phyloP scores from a whole-genome alignment of 768 basidiomycete species.

The Cubamyces sp. region DNA sequence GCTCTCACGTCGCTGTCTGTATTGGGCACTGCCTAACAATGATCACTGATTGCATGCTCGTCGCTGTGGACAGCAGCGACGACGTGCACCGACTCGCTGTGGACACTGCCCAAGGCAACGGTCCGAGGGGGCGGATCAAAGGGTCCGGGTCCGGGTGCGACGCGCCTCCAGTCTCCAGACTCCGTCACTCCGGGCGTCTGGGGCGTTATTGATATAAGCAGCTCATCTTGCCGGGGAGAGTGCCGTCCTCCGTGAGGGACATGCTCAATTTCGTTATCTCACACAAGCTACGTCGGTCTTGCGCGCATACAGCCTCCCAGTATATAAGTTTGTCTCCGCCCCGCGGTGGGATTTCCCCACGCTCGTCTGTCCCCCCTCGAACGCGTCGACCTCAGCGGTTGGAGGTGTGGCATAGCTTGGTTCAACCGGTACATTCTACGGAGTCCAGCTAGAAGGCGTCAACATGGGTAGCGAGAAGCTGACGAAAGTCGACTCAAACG shows the following conservation, averaged over 20 bases:
- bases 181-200: neutral
- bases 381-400: neutral
- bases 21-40: neutral
- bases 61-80: neutral
- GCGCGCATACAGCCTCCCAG: neutral
- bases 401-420: neutral
- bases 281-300: neutral
- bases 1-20: neutral
- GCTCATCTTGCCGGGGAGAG: neutral
- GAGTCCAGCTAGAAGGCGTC: neutral
- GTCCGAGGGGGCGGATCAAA: no score
- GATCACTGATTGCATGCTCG: neutral
- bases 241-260: neutral
- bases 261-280: neutral
- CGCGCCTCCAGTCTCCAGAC: no score
- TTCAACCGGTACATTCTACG: no score
- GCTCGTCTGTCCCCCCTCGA: neutral
- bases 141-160: no score
- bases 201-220: neutral
- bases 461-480: conserved; percentile 16
- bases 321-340: neutral
- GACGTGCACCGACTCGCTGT: neutral
- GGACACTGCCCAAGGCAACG: no score
- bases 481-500: conserved; percentile 15
- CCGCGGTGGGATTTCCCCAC: neutral